These are phyloP conservation scores for Cicer cuneatum DNA, from an alignment of 306 rosid species.

Conservation along the genomic window DNA sequence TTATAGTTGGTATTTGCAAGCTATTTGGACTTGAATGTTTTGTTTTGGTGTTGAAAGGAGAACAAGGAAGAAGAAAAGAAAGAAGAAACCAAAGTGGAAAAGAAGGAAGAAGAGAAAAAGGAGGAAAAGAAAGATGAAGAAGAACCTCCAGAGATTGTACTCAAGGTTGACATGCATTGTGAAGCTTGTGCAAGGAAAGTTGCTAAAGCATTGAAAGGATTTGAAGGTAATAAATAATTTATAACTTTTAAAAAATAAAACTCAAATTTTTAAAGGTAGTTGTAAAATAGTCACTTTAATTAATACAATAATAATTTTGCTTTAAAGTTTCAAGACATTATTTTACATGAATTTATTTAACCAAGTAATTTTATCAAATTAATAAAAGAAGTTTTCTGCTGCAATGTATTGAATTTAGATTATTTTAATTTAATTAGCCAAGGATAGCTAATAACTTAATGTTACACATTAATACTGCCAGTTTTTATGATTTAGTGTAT, in stretches of 20 bases:
- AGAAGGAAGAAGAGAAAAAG: slow-evolving; percentile 49
- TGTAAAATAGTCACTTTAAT: too few relatives aligned
- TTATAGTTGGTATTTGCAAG: neutral
- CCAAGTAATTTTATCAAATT: neutral
- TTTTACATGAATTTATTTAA: slow-evolving; percentile 17
- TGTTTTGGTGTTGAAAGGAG: slow-evolving; percentile 49
- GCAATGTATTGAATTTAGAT: neutral
- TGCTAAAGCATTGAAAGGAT: slow-evolving; percentile 86
- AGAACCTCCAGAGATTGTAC: slow-evolving; percentile 67
- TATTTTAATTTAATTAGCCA: neutral
- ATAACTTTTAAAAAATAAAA: too few relatives aligned
- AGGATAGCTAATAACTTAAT: neutral
- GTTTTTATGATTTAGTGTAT: slow-evolving; percentile 17
- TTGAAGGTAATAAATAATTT: slow-evolving; percentile 61
- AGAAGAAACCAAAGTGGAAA: slow-evolving; percentile 56
- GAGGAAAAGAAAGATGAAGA: slow-evolving; percentile 62
- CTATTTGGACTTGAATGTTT: slow-evolving; percentile 12
- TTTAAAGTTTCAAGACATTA: neutral
- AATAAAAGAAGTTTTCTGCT: slow-evolving; percentile 8
- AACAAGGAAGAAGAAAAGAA: slow-evolving; percentile 49
- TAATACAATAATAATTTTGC: too few relatives aligned
- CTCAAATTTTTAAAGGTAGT: too few relatives aligned
- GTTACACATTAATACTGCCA: slow-evolving; percentile 5
- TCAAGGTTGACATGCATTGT: slow-evolving; percentile 98
- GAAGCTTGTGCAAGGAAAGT: slow-evolving; percentile 94